Evolutionary conservation across 495 filamentous ascomycete genomes (phyloP), one percentile per base, ranked within the genome.

Genomic region (Daldinia vernicosa): DNA sequence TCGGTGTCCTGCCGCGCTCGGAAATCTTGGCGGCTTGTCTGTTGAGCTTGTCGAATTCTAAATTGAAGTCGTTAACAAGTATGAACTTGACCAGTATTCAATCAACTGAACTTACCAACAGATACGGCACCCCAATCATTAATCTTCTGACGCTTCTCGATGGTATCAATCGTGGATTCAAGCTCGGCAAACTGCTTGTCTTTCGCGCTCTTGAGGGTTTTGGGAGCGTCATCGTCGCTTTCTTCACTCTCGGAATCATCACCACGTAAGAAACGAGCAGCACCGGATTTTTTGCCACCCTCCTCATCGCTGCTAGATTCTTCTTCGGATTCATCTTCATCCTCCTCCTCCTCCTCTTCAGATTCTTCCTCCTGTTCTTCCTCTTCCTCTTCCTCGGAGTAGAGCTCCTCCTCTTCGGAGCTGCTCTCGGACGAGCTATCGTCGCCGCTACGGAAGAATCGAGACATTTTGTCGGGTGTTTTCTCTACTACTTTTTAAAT

Each of bases 11-110:
- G 64, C 91, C 91, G 55, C 89, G 85, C 80, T 92, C 88, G 67
- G 85, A 87, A 54, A 95, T 86, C 81, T 94, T 95, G 65, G 86
- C 80, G 55, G 97, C 87, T 80, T 97, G 91, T 60, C 94, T 89
- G 84, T 97, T 98, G 77, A 99, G 87, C 84, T 95, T 97, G 80
- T 99, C 95, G 85, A 96, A 98, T 80, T 98, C 94, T 96, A 74
- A 12, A 59, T 45, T 19, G 58, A 66, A 12, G 26, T 67, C 52
- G 26, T 59, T 19, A 70, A 57, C 9, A 40, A 28, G 14, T 30
- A 32, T 24, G 12, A 47, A 12, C 43, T 45, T 43, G 19, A 27
- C 37, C 19, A 9, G 47, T 19, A 33, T 28, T 53, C 27, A 37
- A 47, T 57, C 11, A 27, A 27, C 15, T 4, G 33, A 24, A 85